Evolutionary conservation across 192 early-diverging fungal genomes (phyloP).

Genomic region (Coemansia sp.): DNA sequence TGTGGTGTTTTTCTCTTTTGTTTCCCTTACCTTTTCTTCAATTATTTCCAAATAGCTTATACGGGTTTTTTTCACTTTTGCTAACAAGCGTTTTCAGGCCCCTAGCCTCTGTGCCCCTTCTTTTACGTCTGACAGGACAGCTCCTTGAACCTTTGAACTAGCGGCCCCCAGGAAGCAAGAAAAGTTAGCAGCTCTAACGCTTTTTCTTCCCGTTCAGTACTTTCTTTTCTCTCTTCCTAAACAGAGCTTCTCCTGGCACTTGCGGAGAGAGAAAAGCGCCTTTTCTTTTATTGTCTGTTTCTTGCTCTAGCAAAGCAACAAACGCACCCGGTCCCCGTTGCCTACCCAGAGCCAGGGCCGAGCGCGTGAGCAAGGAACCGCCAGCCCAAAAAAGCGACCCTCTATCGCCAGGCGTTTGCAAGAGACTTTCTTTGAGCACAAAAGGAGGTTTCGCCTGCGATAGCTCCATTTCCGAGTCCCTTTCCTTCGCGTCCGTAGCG

Average conservation of each 20-base stretch:
- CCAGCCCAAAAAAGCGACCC: background rate
- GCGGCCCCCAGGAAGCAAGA: background rate
- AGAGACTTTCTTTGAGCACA: background rate
- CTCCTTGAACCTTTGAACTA: background rate
- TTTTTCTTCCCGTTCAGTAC: background rate
- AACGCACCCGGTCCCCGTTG: background rate
- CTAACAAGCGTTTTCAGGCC: background rate
- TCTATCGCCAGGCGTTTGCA: slow-evolving; percentile 2
- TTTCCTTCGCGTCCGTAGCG: slow-evolving; percentile 14
- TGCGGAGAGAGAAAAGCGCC: slow-evolving; percentile 1
- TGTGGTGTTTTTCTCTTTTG: slow-evolving; percentile 10
- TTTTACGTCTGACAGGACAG: background rate
- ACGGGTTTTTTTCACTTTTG: slow-evolving; percentile 14
- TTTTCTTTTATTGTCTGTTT: background rate
- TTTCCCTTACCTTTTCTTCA: slow-evolving; percentile 8
- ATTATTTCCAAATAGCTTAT: background rate
- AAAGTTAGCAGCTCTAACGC: background rate
- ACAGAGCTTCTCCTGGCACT: background rate
- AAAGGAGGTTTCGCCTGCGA: slow-evolving; percentile 8
- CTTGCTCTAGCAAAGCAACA: slow-evolving; percentile 2
- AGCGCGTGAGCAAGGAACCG: background rate
- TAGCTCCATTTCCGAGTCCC: background rate
- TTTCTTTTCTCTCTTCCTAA: background rate
- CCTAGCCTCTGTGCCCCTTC: background rate
- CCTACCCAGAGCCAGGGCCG: background rate